These are phyloP conservation scores for Mortierella sp. DNA, from an alignment of 371 early-diverging fungal species.

Conservation along the genomic window DNA sequence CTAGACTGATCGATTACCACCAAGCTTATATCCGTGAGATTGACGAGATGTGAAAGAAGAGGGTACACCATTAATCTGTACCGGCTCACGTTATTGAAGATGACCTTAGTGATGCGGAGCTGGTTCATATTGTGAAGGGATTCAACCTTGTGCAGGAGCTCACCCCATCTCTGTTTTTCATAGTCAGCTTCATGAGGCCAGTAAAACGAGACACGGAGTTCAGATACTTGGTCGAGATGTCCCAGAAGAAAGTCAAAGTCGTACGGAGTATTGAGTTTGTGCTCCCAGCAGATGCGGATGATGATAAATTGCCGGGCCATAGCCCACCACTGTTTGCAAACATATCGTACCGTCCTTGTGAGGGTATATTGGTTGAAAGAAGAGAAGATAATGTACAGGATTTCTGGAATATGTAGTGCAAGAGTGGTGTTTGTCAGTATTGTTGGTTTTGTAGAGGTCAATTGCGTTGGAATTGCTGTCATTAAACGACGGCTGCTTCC, in stretches of 20 bases:
- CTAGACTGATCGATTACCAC: not conserved
- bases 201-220: not conserved
- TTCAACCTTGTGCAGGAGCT: not conserved
- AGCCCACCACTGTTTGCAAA: not conserved
- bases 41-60: too few relatives aligned
- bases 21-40: slow-evolving; percentile 10
- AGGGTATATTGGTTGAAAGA: not conserved
- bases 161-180: not conserved
- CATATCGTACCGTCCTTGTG: not conserved
- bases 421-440: too few relatives aligned
- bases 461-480: too few relatives aligned
- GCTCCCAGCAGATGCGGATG: not conserved
- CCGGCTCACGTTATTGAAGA: slow-evolving; percentile 6
- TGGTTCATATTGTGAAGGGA: not conserved
- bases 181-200: not conserved
- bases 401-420: not conserved
- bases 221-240: not conserved
- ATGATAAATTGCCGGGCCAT: not conserved
- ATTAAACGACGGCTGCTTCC: too few relatives aligned
- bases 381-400: not conserved
- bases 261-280: too few relatives aligned
- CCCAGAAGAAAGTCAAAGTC: not conserved
- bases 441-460: not conserved
- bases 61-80: too few relatives aligned
- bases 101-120: not conserved